A percentile compares a stretch with the other conserved stretches of the same genome.
phyloP scores from a whole-genome alignment of 169 alveolate genomes.

The Plasmodium sp. region DNA sequence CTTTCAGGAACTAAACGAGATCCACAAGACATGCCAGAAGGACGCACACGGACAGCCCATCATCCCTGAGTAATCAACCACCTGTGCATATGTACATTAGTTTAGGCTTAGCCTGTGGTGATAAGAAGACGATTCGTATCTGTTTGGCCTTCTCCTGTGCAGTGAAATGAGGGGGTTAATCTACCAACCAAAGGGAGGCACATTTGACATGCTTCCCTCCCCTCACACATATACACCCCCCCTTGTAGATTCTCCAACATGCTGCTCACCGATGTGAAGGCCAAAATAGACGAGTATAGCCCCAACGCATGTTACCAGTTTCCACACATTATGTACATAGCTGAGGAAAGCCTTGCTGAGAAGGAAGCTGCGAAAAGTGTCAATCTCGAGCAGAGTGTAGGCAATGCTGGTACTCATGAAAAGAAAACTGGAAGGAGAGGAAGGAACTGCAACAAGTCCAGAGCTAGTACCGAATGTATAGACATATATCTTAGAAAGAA shows the following conservation, averaged over 20 bases:
- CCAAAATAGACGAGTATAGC: not conserved
- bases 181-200: not conserved
- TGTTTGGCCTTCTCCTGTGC: not conserved
- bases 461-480: not conserved
- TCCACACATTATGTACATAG: not conserved
- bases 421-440: not conserved
- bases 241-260: conserved; percentile 12
- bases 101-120: not conserved
- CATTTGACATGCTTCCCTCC: not conserved
- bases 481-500: not conserved
- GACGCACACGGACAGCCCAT: not conserved
- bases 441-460: not conserved
- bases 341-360: not conserved
- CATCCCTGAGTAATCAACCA: not conserved
- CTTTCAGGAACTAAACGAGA: not conserved
- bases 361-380: not conserved
- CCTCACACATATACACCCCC: not conserved
- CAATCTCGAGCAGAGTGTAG: not conserved
- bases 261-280: not conserved
- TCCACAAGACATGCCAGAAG: not conserved
- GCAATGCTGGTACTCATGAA: not conserved
- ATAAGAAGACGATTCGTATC: not conserved
- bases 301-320: not conserved
- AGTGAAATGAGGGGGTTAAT: not conserved
- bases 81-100: not conserved